Conservation (phyloP, 176 grass and related monocot species). For the Puccinellia tenuiflora region DNA sequence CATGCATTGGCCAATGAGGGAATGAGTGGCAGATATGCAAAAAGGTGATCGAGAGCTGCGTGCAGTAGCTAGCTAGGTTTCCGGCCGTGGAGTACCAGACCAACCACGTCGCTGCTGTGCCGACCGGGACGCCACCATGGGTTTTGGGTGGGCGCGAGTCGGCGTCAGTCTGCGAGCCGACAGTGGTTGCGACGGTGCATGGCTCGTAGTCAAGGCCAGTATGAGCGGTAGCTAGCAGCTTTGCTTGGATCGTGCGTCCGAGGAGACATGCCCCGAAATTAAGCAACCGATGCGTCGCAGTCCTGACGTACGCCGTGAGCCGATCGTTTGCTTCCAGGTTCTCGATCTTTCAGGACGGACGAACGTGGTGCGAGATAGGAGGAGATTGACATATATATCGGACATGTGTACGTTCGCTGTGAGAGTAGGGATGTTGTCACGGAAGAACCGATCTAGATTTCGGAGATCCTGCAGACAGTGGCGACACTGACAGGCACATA, state of each 20-base stretch:
- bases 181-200: neutral
- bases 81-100: neutral
- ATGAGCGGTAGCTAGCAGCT: neutral
- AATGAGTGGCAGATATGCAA: neutral
- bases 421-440: neutral
- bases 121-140: neutral
- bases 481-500: neutral
- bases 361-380: neutral
- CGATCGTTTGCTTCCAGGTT: neutral
- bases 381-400: too few relatives aligned
- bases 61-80: neutral
- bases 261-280: constrained; percentile 18
- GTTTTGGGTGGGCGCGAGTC: constrained; percentile 13
- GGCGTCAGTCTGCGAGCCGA: constrained; percentile 21
- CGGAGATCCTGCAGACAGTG: neutral
- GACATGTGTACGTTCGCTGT: neutral
- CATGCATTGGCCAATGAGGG: neutral
- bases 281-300: neutral
- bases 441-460: neutral
- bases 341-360: neutral
- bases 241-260: neutral
- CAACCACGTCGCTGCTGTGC: constrained; percentile 21
- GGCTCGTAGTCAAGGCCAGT: constrained; percentile 1
- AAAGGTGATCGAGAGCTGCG: neutral
- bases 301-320: neutral